These are phyloP conservation scores for Fusarium pseudonygamai DNA, from an alignment of 2,329 filamentous ascomycete genomes.

Conservation along the genomic window DNA sequence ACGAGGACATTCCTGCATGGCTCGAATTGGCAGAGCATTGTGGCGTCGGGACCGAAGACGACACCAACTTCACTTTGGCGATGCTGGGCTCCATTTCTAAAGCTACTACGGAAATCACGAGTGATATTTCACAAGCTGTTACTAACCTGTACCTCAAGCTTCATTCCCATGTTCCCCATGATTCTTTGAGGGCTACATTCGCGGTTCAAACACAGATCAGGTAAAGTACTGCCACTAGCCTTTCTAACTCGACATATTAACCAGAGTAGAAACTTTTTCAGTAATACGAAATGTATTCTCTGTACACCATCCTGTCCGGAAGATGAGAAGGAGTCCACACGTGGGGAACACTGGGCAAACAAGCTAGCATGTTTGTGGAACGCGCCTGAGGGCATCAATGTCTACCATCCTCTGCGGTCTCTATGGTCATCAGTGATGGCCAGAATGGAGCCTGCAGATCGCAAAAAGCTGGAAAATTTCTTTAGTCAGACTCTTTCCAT, in stretches of 20 bases:
- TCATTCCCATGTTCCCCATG: neutral
- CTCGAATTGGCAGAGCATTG: neutral
- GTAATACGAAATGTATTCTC: neutral
- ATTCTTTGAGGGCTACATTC: neutral
- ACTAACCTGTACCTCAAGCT: neutral
- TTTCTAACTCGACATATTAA: accelerated
- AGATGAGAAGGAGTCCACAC: neutral
- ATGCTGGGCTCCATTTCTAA: neutral
- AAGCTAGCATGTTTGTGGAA: neutral
- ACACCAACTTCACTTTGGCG: neutral
- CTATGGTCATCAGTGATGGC: neutral
- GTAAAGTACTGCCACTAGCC: accelerated
- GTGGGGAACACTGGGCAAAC: neutral
- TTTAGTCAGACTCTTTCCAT: neutral
- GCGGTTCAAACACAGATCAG: neutral
- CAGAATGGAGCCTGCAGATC: neutral
- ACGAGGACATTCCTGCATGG: neutral
- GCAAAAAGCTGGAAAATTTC: neutral
- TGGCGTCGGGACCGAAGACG: neutral
- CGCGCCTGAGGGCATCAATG: neutral
- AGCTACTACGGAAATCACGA: accelerated
- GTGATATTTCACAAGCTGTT: neutral
- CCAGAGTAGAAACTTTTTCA: neutral
- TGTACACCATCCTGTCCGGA: neutral
- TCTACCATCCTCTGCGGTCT: neutral